Evolutionary conservation across 2,329 filamentous ascomycete species (phyloP).

Genomic region (Fusarium anthophilum): DNA sequence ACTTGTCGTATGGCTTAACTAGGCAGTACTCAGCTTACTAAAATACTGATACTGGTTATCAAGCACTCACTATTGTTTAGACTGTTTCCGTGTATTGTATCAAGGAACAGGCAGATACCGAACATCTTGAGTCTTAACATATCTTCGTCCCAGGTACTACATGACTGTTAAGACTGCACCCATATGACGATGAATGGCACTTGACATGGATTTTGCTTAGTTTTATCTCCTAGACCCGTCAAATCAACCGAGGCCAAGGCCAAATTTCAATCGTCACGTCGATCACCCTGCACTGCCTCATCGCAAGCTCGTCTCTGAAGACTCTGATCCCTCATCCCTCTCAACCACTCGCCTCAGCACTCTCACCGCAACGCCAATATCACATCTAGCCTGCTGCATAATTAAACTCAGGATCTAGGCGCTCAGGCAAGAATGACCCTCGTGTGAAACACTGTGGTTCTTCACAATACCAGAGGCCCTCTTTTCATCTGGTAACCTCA

Average conservation of each 20-base stretch:
- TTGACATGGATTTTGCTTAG: constrained; percentile 14
- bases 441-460: constrained; percentile 27
- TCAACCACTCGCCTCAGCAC: background rate
- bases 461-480: constrained; percentile 9
- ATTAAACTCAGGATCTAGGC: constrained; percentile 5
- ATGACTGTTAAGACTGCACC: background rate
- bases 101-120: background rate
- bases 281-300: constrained; percentile 28
- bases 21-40: background rate
- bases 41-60: background rate
- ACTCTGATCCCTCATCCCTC: background rate
- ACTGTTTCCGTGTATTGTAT: background rate
- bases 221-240: background rate
- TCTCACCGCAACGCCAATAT: background rate
- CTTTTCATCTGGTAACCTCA: constrained; percentile 24
- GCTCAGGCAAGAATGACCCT: constrained; percentile 6
- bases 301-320: background rate
- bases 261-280: constrained; percentile 45
- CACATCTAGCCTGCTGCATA: background rate
- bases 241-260: constrained; percentile 12
- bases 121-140: background rate
- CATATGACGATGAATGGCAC: constrained; percentile 20
- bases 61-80: background rate
- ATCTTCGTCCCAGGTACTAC: background rate
- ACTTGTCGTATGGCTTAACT: background rate